Percentiles rank a stretch among this genome's conserved stretches.
phyloP scores from a whole-genome alignment of 1,139 yeast genomes.

The Sugiyamaella grinbergsii region DNA sequence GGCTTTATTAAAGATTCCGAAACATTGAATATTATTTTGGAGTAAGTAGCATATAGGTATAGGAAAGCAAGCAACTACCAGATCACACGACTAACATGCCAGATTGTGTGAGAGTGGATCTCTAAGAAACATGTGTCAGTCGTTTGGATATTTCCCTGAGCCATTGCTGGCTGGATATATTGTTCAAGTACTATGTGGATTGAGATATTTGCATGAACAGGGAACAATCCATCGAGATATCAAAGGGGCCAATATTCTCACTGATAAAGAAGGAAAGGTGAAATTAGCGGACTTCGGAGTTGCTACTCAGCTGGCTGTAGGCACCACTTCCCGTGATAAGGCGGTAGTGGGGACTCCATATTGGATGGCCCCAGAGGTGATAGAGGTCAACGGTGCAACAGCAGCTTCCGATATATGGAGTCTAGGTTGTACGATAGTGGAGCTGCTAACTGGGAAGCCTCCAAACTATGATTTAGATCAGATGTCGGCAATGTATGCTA shows the following conservation, averaged over 20 bases:
- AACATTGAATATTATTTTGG: conserved; percentile 72
- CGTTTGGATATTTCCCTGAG: conserved; percentile 59
- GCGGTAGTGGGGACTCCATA: conserved; percentile 68
- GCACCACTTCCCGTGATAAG: conserved; percentile 25
- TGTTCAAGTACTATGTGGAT: conserved; percentile 72
- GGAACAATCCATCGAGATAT: conserved; percentile 79
- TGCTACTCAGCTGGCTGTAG: conserved; percentile 51
- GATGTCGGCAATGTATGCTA: conserved; percentile 89
- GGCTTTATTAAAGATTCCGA: conserved; percentile 76
- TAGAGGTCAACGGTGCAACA: conserved; percentile 80
- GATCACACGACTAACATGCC: conserved; percentile 23
- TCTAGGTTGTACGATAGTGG: conserved; percentile 92
- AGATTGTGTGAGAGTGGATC: conserved; percentile 83
- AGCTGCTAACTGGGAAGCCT: conserved; percentile 81
- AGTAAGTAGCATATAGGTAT: conserved; percentile 37
- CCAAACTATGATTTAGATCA: conserved; percentile 82
- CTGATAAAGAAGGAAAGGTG: conserved; percentile 60
- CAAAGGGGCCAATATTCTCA: conserved; percentile 73
- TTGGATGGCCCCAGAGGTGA: conserved; percentile 88
- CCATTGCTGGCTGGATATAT: conserved; percentile 59
- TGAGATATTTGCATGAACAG: conserved; percentile 65
- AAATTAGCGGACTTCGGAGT: conserved; percentile 82
- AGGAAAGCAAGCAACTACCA: not conserved
- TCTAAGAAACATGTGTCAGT: conserved; percentile 64
- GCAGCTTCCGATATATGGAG: conserved; percentile 79